These are phyloP conservation scores for Phytopythium cucurbitacearum DNA, from an alignment of 352 stramenopile species.

Conservation along the genomic window DNA sequence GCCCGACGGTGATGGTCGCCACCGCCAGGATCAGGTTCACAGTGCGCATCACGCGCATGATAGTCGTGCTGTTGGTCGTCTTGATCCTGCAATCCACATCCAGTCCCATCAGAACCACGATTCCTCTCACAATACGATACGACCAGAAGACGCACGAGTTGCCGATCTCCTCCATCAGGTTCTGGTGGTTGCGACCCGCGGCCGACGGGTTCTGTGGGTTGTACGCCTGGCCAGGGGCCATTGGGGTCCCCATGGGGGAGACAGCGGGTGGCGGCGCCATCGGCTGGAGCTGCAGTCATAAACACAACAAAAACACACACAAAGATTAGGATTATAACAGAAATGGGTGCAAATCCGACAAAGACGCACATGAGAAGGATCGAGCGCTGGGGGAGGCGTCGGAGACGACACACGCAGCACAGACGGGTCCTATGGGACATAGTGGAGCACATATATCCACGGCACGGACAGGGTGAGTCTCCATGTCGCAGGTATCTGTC, in stretches of 20 bases:
- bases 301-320: constrained; percentile 10
- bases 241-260: constrained; percentile 14
- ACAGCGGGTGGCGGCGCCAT: constrained; percentile 35
- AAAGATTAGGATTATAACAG: constrained; percentile 4
- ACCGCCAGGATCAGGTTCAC: constrained; percentile 76
- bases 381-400: constrained; percentile 10
- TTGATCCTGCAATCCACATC: constrained; percentile 48
- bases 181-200: constrained; percentile 25
- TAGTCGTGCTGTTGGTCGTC: constrained; percentile 76
- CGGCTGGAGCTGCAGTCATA: constrained; percentile 16
- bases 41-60: constrained; percentile 74
- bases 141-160: constrained; percentile 25
- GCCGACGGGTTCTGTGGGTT: constrained; percentile 12
- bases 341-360: constrained; percentile 6
- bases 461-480: too few relatives aligned
- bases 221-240: constrained; percentile 8
- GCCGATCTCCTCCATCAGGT: constrained; percentile 85
- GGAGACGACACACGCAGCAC: constrained; percentile 32
- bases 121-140: neutral
- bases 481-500: too few relatives aligned
- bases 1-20: constrained; percentile 56
- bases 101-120: neutral
- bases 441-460: neutral
- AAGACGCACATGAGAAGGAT: constrained; percentile 12
- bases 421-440: constrained; percentile 24